Conservation (phyloP, 2,329 filamentous ascomycete species). For the Aspergillus sp. region DNA sequence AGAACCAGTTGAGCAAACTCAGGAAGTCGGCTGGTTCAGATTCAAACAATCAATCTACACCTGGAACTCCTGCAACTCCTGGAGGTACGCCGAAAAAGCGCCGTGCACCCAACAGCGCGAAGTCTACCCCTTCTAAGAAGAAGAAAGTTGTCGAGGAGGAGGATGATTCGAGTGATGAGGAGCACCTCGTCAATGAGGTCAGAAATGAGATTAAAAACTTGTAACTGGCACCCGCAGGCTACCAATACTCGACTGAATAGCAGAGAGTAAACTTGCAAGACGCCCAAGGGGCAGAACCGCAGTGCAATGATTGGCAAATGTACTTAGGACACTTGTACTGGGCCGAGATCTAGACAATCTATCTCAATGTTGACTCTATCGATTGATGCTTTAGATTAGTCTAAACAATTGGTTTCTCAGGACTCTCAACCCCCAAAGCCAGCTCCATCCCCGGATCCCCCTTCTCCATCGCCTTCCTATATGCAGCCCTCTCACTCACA, state of each 20-base stretch:
- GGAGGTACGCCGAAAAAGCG: not conserved
- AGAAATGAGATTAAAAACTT: not conserved
- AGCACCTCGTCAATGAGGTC: not conserved
- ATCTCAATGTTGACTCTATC: too few species aligned
- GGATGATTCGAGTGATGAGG: not conserved
- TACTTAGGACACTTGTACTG: too few species aligned
- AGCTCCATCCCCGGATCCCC: constrained; percentile 49
- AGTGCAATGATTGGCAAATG: too few species aligned
- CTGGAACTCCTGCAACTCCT: not conserved
- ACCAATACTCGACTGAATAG: not conserved
- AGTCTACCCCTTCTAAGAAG: not conserved
- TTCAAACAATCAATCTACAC: not conserved
- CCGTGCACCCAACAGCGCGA: not conserved
- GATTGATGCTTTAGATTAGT: rapidly evolving
- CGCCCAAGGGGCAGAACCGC: too few species aligned
- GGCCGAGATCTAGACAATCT: too few species aligned
- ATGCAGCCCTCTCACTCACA: constrained; percentile 47
- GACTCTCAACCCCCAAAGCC: constrained; percentile 17
- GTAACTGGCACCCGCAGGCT: not conserved
- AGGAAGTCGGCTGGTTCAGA: not conserved
- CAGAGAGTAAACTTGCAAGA: too few species aligned
- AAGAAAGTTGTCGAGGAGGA: not conserved
- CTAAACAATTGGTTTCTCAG: constrained; percentile 9
- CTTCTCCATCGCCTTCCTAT: constrained; percentile 50
- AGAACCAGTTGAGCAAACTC: constrained; percentile 6